Percentiles rank a stretch among this genome's conserved stretches.
phyloP scores from a whole-genome alignment of 2,329 filamentous ascomycete species.

The Cryphonectria parasitica region DNA sequence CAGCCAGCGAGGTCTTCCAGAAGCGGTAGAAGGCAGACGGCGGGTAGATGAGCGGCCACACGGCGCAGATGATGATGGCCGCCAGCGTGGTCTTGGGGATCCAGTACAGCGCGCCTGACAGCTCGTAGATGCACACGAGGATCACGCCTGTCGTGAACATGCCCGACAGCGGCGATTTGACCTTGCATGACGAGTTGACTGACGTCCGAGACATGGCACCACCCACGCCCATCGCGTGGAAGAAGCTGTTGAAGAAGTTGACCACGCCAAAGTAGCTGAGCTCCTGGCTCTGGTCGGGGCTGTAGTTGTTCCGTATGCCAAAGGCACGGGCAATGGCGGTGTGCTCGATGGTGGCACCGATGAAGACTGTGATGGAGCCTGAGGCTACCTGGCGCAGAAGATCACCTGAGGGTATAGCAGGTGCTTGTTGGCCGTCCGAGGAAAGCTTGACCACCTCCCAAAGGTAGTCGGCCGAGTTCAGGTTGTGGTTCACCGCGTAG shows the following conservation, averaged over 20 bases:
- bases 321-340: constrained; percentile 68
- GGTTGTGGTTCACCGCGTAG: constrained; percentile 62
- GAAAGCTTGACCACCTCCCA: constrained; percentile 63
- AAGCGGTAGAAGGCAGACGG: constrained; percentile 64
- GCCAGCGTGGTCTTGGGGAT: constrained; percentile 68
- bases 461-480: constrained; percentile 46
- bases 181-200: constrained; percentile 67
- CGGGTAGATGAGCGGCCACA: constrained; percentile 63
- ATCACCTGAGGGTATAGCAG: constrained; percentile 49
- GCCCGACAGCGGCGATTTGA: constrained; percentile 64
- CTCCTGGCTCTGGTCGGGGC: constrained; percentile 67
- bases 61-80: constrained; percentile 69
- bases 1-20: constrained; percentile 65
- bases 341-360: constrained; percentile 65
- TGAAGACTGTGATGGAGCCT: constrained; percentile 62
- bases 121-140: constrained; percentile 63
- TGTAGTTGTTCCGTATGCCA: constrained; percentile 63
- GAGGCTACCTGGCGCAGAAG: constrained; percentile 58
- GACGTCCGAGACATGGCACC: constrained; percentile 71
- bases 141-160: constrained; percentile 65
- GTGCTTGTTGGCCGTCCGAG: constrained; percentile 56
- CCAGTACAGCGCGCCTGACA: constrained; percentile 66
- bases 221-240: constrained; percentile 65
- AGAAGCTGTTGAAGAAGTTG: constrained; percentile 68
- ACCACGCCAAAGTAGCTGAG: constrained; percentile 65